Conservation (phyloP, 106 monocot species). For the Dioscorea dumetorum region DNA sequence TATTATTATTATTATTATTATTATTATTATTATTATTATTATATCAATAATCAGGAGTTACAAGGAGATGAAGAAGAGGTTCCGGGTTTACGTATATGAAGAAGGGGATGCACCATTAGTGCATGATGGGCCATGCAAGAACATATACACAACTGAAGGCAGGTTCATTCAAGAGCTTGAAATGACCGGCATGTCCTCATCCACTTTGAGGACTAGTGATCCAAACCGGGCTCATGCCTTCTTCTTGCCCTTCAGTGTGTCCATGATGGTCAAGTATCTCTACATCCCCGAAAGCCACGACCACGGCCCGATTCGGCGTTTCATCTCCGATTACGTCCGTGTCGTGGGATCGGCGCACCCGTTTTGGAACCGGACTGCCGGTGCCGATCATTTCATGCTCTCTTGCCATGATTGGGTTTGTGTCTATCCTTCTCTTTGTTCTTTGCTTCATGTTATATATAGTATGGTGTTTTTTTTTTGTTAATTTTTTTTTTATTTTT, state of each 20-base stretch:
- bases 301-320: constrained; percentile 15
- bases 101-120: constrained; percentile 75
- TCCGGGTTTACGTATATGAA: constrained; percentile 66
- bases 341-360: constrained; percentile 3
- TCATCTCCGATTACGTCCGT: constrained; percentile 31
- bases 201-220: constrained; percentile 27
- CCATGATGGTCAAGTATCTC: constrained; percentile 35
- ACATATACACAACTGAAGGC: constrained; percentile 71
- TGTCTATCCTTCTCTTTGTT: background rate
- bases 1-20: background rate
- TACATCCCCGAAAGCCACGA: constrained; percentile 12
- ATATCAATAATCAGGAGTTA: constrained; percentile 45
- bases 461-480: too few species aligned
- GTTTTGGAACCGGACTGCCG: constrained; percentile 17
- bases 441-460: too few species aligned
- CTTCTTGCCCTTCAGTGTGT: constrained; percentile 71
- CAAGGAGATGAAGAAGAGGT: constrained; percentile 61
- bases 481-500: too few species aligned
- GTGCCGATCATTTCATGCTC: constrained; percentile 42
- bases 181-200: background rate
- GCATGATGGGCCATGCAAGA: constrained; percentile 68
- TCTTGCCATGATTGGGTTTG: constrained; percentile 46
- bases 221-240: constrained; percentile 40
- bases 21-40: too few species aligned
- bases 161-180: constrained; percentile 61